Evolutionary conservation across 2,329 filamentous ascomycete genomes (phyloP).

Genomic region (Ophiostoma montium): DNA sequence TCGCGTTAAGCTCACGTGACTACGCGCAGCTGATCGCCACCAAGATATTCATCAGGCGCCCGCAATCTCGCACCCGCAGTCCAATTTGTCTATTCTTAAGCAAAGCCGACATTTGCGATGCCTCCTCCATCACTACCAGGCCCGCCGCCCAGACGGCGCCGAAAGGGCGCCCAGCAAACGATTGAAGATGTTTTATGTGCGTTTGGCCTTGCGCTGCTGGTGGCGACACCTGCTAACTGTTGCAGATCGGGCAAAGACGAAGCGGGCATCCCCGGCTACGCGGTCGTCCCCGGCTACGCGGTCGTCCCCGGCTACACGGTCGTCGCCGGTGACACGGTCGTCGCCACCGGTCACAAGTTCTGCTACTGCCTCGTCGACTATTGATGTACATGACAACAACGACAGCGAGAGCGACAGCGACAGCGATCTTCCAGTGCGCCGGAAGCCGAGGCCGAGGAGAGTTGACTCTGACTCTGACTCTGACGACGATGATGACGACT

Average conservation of each 20-base stretch:
- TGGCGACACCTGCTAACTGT: too few relatives aligned
- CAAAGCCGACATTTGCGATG: neutral
- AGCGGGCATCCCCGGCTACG: neutral
- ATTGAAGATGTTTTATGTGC: conserved; percentile 5
- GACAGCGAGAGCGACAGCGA: neutral
- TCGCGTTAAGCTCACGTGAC: neutral
- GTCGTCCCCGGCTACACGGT: too few relatives aligned
- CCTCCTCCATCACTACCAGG: neutral
- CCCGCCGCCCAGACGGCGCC: neutral
- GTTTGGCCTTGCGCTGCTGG: too few relatives aligned
- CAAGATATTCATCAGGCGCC: too few relatives aligned
- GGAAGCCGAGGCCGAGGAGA: neutral
- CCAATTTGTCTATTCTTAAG: too few relatives aligned
- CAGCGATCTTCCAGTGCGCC: neutral
- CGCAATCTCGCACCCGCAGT: too few relatives aligned
- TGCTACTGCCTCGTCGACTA: too few relatives aligned
- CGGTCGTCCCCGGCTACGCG: too few relatives aligned
- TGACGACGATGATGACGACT: neutral
- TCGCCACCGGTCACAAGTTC: neutral
- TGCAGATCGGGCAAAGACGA: neutral
- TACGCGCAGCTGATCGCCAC: neutral
- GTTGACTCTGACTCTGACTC: neutral
- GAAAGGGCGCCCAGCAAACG: conserved; percentile 3
- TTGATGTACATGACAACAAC: neutral
- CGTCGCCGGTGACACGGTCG: too few relatives aligned